Evolutionary conservation across 371 early-diverging fungal species (phyloP), one percentile per base, ranked within the genome.

Genomic region (Parasitella parasitica): DNA sequence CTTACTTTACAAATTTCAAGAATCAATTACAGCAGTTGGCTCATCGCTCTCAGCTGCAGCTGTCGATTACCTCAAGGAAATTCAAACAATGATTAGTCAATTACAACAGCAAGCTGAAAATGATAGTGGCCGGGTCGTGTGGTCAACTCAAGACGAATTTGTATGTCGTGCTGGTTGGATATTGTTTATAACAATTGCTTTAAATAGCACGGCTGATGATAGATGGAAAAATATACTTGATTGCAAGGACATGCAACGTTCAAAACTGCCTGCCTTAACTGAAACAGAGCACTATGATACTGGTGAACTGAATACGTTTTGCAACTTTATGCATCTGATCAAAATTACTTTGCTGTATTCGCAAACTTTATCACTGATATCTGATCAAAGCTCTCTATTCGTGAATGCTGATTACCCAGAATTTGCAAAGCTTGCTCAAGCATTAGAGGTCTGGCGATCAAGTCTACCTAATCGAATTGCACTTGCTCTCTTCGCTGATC

Each of bases 1-100:
- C 7, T 50, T 73, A 18, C 41, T 73, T 2, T 70, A 66, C 58
- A 73, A 73, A 39, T 70, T 66, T 37, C 61, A 67, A 28, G 73
- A 73, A 34, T 15, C 66, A 0, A 41, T 66, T 4, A 61, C 71
- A 4, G 67, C 66, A 0, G 64, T 66, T 6, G 71, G 67, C 6
- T 38, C 37, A 7, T 54, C 59, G 2, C 32, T 66, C 13, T 48
- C 71, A 0, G 26, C 48, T 12, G n/a, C 12, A n/a, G 61, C 67
- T 16, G 36, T 63, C 27, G 6, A 13, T 3, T 60, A 49, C 32
- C 18, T 71, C 13, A 60, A 60, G 6, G 41, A 63, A 34, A 57
- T 54, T 13, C 56, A 63, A 32, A 11, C 39, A 11, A 63, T 66
- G 48, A n/a, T 71, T 11, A 22, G 27, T 15, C 56, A 64, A 7